Base-by-base conservation (phyloP, 2,329 filamentous ascomycete species). In the Exserohilum turcica region DNA sequence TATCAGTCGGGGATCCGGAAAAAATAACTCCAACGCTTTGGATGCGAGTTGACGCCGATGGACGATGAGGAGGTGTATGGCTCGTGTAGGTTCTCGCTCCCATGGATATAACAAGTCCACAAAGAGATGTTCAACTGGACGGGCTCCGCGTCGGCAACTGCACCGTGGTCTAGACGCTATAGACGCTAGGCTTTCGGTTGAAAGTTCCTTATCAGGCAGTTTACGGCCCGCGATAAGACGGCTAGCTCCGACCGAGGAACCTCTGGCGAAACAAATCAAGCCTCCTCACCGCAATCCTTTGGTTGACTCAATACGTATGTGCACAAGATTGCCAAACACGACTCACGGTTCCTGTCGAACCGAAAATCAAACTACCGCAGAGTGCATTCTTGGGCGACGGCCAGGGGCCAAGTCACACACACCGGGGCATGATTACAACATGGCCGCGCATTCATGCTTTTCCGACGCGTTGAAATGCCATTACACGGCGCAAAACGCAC, bases 11-110 rank as follows among this genome's bases (percentile, higher is more conserved):
- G 4, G 46, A 36, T 56, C 63, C 60, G 60, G 7, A 46, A 54
- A 24, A 46, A 54, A 58, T 47, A 65, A 63, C n/a, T 43, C 64
- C 48, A 62, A 52, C 32, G 60, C 12, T 48, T 48, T 28, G 32
- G 10, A 40, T 24, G 12, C 50, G 37, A 40, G 55, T 16, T 49
- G 24, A 12, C 12, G 18, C 44, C 44, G 52, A 58, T 27, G 5
- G 15, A 29, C n/a, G n/a, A 45, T n/a, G 16, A 42, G 7, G 19
- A 24, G 29, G 7, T 15, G 15, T 15, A 3, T 13, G 10, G 6
- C 6, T 15, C 15, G 18, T 10, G 24, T 9, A 21, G 15, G 15
- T 5, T 28, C 9, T 18, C 8, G 27, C 24, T 8, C 24, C 10
- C n/a, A 12, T 28, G 7, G 15, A 28, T 9, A 29, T 3, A 40